Evolutionary conservation across 2,329 filamentous ascomycete genomes (phyloP).

Genomic region (Curvularia sp.): DNA sequence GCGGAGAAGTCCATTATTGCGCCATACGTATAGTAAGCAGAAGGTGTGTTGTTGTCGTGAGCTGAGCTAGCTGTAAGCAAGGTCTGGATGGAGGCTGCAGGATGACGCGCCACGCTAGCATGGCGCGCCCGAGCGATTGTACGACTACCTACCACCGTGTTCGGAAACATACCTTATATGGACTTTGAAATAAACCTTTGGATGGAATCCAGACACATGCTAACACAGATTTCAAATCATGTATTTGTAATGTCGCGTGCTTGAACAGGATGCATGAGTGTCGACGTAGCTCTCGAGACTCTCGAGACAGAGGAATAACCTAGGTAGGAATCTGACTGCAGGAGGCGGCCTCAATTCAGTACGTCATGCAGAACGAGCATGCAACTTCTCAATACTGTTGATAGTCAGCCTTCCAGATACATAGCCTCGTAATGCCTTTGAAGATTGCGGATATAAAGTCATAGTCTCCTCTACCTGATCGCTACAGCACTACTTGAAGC

Average conservation of each 20-base stretch:
- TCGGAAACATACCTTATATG: neutral
- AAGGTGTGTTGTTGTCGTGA: conserved; percentile 10
- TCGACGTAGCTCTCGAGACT: neutral
- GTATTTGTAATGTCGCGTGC: neutral
- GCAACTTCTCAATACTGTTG: too few species aligned
- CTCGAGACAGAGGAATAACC: neutral
- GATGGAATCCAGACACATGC: neutral
- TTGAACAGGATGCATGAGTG: neutral
- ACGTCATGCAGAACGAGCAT: neutral
- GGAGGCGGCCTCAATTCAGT: neutral
- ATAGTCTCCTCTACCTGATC: neutral
- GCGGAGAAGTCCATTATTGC: conserved; percentile 40
- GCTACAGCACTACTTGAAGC: neutral
- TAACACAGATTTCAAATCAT: neutral
- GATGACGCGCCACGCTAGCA: conserved; percentile 22
- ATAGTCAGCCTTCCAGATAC: neutral
- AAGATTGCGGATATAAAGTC: neutral
- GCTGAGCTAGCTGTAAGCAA: conserved; percentile 3
- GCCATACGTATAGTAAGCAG: conserved; percentile 12
- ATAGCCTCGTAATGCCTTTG: neutral
- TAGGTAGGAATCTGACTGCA: neutral
- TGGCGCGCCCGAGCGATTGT: conserved; percentile 3
- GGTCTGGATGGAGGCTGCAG: conserved; percentile 15
- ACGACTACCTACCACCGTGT: conserved; percentile 1
- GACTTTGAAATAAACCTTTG: neutral